These are phyloP conservation scores for Diospyros kaki DNA, from an alignment of 148 eudicot genomes.

Conservation along the genomic window DNA sequence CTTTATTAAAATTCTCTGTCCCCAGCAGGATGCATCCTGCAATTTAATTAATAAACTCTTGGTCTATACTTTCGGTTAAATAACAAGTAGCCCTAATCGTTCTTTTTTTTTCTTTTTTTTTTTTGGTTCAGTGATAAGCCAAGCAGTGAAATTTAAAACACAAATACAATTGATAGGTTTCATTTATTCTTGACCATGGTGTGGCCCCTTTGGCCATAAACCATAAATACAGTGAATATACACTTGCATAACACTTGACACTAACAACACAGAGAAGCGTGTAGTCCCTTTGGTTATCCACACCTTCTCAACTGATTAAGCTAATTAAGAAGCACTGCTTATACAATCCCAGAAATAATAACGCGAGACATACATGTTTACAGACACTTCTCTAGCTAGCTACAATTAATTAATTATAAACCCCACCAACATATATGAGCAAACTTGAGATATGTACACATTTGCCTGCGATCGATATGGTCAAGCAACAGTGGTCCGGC, in stretches of 20 bases:
- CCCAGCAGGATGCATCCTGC: too few species aligned
- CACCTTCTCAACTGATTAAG: background rate
- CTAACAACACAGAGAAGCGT: background rate
- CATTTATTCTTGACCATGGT: background rate
- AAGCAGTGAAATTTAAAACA: too few species aligned
- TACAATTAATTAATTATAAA: background rate
- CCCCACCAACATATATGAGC: slow-evolving; percentile 2
- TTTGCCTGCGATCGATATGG: background rate
- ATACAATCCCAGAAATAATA: background rate
- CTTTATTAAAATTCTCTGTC: too few species aligned
- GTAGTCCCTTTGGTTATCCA: slow-evolving; percentile 19
- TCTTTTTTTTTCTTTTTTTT: too few species aligned
- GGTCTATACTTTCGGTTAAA: too few species aligned
- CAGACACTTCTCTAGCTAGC: background rate
- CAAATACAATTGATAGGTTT: background rate
- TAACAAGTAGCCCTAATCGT: too few species aligned
- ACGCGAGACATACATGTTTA: background rate
- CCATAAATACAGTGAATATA: too few species aligned
- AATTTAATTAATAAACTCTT: too few species aligned
- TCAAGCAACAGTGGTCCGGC: background rate
- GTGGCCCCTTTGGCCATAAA: slow-evolving; percentile 9
- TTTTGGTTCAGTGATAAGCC: too few species aligned
- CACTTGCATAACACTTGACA: too few species aligned
- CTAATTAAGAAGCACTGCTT: background rate
- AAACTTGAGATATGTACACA: background rate